Evolutionary conservation across 345 rosid genomes (phyloP), one percentile per base, ranked within the genome.

Genomic region (Cardamine occulta): DNA sequence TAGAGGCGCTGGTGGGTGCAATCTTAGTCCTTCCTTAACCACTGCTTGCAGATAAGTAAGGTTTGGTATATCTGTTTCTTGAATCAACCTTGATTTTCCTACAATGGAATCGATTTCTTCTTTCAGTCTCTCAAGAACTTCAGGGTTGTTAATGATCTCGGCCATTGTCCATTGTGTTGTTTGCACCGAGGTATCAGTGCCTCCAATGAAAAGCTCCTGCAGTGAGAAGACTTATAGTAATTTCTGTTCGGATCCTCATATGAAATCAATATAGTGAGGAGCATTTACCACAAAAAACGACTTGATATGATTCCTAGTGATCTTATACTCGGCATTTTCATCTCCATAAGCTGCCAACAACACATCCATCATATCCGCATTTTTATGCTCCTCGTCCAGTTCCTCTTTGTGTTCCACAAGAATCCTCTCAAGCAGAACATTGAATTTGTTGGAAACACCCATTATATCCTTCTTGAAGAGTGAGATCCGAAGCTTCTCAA

Each of bases 131-230:
- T 68, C 56, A 82, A 82, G 76, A 21, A 86, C 62, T 2, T 73
- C 52, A 15, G 87, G 88, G 58, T 82, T 81, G 47, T 88, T 90
- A 24, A 87, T 83, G 60, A 85, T 81, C 74, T 88, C 91, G 7
- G 93, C 79, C 23, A 86, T 69, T 31, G 89, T 87, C 91, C 90
- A 89, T 51, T 85, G 87, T 58, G 52, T 81, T 3, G 87, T 63
- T 12, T 80, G 55, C 0, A 84, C 69, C 0, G 89, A 81, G 18
- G 90, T 85, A 17, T 86, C 91, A 0, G 88, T 87, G 63, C 89
- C 95, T 6, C 80, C 91, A 23, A 59, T 70, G 54, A 89, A 72
- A 66, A 85, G 74, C 59, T 89, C 87, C 89, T 87, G 76, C 42
- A 35, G 12, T 18, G 53, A 18, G 13, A 48, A 48, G 12, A 48